Base-by-base conservation (phyloP, 192 early-diverging fungal species). In the Neocallimastix lanati region DNA sequence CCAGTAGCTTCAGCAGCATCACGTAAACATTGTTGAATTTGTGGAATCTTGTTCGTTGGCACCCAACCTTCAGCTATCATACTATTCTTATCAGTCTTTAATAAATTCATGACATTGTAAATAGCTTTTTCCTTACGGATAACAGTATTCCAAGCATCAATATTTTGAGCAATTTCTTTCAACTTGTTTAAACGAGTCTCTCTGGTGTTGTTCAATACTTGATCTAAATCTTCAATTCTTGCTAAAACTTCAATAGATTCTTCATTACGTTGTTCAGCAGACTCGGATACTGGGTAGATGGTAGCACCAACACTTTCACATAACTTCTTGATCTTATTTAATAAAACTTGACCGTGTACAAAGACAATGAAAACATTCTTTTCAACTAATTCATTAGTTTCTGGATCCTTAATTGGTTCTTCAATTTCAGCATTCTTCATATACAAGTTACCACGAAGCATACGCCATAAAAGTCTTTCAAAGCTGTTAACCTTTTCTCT, bases 31-130 rank as follows among this genome's bases (percentile, higher is more conserved):
- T 91, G 88, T 82, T 96, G 92, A 80, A 98, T 89, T 4, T 90
- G 88, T 33, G 88, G 87, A 79, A 98, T 91, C 83, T 93, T 92
- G 82, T 90, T 90, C 50, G 93, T 92, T 28, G 98, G 94, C 83
- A 95, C 96, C 98, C 98, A 99, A 12, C 96, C 98, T 85, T 99
- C 98, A 30, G 95, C 95, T 86, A 98, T 98, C 81, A 98, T 96
- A 83, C 95, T 90, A 87, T 92, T 94, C 37, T 85, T 86, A 82
- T 99, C 98, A 84, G 96, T 94, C 86, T 94, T 95, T 88, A 98
- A 96, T 82, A 92, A 85, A 82, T 99, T 99, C 91, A 99, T 93
- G 36, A 93, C 92, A 84, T 98, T 93, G 86, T 95, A 98, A 76
- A 96, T 93, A 18, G 94, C 95, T 90, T 99, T 99, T 83, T 99